phyloP scores from a whole-genome alignment of 164 flowering plant genomes.

The Liquidambar formosana region DNA sequence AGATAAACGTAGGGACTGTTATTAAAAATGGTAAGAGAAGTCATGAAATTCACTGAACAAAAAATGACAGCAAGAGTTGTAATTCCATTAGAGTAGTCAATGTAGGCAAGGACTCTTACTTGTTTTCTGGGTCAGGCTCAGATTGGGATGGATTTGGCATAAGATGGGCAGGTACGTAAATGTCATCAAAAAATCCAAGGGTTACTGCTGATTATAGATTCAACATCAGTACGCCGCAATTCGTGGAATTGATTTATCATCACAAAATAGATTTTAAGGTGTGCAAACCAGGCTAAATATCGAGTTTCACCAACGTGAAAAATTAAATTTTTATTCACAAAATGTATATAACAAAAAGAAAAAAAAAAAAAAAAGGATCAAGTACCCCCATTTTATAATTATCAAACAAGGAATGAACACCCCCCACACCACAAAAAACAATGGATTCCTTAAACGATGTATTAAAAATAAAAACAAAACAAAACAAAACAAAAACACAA shows the following conservation, averaged over 20 bases:
- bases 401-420: no score
- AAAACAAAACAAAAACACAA: neutral
- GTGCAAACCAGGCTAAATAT: neutral
- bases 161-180: constrained; percentile 57
- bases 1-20: neutral
- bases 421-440: no score
- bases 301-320: neutral
- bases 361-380: no score
- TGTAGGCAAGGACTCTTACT: constrained; percentile 32
- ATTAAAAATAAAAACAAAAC: no score
- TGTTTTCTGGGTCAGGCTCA: constrained; percentile 30
- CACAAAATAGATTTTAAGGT: neutral
- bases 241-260: neutral
- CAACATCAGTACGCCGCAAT: neutral
- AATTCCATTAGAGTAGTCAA: neutral
- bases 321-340: neutral
- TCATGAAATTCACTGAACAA: neutral
- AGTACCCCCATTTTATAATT: no score
- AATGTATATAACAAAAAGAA: no score
- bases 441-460: no score
- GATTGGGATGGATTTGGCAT: constrained; percentile 45
- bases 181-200: constrained; percentile 88
- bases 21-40: no score
- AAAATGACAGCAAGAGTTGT: neutral
- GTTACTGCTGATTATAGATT: constrained; percentile 54